Conservation (phyloP, 1,284 basidiomycete species). For the Mycosarcoma maydis region DNA sequence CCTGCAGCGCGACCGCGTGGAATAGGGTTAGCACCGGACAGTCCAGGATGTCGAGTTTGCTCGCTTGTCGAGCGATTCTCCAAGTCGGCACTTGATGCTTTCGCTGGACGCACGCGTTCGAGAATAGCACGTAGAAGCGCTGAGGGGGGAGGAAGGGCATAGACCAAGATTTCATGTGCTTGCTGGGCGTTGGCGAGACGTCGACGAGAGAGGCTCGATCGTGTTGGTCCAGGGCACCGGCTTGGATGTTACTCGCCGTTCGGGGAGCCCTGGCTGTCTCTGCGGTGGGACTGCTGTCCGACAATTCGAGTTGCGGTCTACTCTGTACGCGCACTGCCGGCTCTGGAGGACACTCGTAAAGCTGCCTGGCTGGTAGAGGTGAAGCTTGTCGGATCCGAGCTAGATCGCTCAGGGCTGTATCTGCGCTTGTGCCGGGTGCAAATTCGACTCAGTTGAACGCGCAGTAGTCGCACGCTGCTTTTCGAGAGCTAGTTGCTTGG, state of each 20-base stretch:
- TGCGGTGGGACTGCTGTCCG: slow-evolving; percentile 18
- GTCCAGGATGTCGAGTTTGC: slow-evolving; percentile 31
- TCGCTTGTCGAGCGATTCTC: slow-evolving; percentile 16
- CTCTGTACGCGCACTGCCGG: background rate
- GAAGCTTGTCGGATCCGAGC: slow-evolving; percentile 15
- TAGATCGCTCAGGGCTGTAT: too few species aligned
- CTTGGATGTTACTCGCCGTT: too few species aligned
- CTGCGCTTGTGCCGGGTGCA: slow-evolving; percentile 12
- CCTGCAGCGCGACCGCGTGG: slow-evolving; percentile 25
- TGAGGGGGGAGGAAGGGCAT: slow-evolving; percentile 35
- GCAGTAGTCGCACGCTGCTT: too few species aligned
- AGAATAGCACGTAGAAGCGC: slow-evolving; percentile 14
- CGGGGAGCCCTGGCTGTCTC: background rate
- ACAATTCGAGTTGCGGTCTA: slow-evolving; percentile 11
- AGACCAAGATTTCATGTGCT: slow-evolving; percentile 30
- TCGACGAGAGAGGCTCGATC: slow-evolving; percentile 1
- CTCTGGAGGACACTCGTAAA: too few species aligned
- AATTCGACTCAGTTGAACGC: too few species aligned
- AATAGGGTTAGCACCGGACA: slow-evolving; percentile 18
- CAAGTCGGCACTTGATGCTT: slow-evolving; percentile 5
- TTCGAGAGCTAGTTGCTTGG: too few species aligned
- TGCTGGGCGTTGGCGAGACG: background rate
- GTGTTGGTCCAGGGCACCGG: slow-evolving; percentile 9
- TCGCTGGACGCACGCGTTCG: slow-evolving; percentile 7
- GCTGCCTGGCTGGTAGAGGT: slow-evolving; percentile 1